These are phyloP conservation scores for Cytospora piceicola DNA, from an alignment of 2,329 filamentous ascomycete genomes.

Conservation along the genomic window DNA sequence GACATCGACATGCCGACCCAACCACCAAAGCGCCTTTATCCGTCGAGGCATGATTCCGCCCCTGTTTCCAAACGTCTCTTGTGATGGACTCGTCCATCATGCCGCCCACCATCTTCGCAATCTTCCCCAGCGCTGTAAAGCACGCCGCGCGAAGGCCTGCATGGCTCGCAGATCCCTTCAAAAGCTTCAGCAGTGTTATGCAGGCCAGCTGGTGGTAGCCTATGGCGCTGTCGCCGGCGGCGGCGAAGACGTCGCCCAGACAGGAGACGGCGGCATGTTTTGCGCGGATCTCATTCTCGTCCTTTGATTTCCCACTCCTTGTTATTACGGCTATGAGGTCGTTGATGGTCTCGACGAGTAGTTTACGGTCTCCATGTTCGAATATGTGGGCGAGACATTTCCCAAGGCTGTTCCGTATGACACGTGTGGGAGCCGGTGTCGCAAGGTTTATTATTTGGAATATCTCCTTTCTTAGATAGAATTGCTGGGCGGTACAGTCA, in stretches of 20 bases:
- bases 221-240: conserved; percentile 93
- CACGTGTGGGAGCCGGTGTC: conserved; percentile 80
- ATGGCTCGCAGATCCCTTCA: conserved; percentile 80
- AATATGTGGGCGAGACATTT: conserved; percentile 84
- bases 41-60: conserved; percentile 71
- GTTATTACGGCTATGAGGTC: conserved; percentile 77
- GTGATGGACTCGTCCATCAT: conserved; percentile 83
- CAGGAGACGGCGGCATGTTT: conserved; percentile 89
- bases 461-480: conserved; percentile 90
- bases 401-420: conserved; percentile 87
- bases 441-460: conserved; percentile 88
- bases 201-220: conserved; percentile 77
- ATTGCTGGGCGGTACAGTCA: conserved; percentile 84
- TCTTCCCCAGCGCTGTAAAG: conserved; percentile 75
- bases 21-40: conserved; percentile 87
- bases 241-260: conserved; percentile 84
- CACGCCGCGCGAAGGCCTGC: conserved; percentile 80
- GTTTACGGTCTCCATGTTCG: conserved; percentile 81
- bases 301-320: conserved; percentile 70
- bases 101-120: conserved; percentile 72
- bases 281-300: conserved; percentile 74
- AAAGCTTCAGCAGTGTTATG: conserved; percentile 72
- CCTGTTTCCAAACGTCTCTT: conserved; percentile 94
- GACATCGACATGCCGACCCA: conserved; percentile 75
- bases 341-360: conserved; percentile 93